Percentiles rank a stretch among this genome's conserved stretches.
These are phyloP conservation scores for Ogataea pilisensis DNA, from an alignment of 805 yeast species.

Conservation along the genomic window DNA sequence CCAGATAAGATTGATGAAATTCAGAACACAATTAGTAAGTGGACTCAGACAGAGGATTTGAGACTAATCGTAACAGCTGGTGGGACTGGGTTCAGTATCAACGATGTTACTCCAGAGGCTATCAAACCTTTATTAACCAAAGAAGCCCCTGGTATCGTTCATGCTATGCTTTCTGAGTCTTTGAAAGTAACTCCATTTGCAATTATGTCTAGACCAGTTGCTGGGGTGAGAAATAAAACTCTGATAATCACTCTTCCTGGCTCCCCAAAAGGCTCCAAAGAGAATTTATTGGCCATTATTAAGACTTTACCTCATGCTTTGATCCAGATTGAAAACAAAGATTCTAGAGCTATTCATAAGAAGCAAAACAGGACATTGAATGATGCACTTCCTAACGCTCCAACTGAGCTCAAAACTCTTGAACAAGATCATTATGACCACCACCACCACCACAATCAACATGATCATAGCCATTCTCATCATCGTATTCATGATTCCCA, in stretches of 20 bases:
- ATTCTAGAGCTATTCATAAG: constrained; percentile 39
- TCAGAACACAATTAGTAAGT: constrained; percentile 23
- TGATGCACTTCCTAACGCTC: constrained; percentile 21
- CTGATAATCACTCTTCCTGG: constrained; percentile 49
- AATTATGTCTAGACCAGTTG: constrained; percentile 46
- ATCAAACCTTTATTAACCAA: constrained; percentile 37
- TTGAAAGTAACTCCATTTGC: constrained; percentile 44
- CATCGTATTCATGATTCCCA: too few species aligned
- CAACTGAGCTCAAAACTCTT: not conserved
- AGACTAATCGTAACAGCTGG: constrained; percentile 43
- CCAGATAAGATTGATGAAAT: constrained; percentile 36
- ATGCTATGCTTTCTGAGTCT: constrained; percentile 41
- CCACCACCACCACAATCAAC: constrained; percentile 13
- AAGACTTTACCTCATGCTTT: constrained; percentile 41
- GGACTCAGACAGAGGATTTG: constrained; percentile 23
- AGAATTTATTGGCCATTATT: constrained; percentile 38
- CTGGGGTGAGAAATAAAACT: constrained; percentile 37
- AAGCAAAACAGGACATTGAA: constrained; percentile 25
- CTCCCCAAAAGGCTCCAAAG: constrained; percentile 45
- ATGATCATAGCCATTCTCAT: constrained; percentile 19
- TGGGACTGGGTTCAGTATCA: constrained; percentile 47
- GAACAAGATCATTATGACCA: constrained; percentile 12
- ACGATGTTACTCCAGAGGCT: constrained; percentile 51
- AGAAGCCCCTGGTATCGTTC: constrained; percentile 47
- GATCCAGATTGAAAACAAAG: constrained; percentile 31